Base-by-base conservation (phyloP, 2,329 filamentous ascomycete species). In the Phyllosticta citriasiana region DNA sequence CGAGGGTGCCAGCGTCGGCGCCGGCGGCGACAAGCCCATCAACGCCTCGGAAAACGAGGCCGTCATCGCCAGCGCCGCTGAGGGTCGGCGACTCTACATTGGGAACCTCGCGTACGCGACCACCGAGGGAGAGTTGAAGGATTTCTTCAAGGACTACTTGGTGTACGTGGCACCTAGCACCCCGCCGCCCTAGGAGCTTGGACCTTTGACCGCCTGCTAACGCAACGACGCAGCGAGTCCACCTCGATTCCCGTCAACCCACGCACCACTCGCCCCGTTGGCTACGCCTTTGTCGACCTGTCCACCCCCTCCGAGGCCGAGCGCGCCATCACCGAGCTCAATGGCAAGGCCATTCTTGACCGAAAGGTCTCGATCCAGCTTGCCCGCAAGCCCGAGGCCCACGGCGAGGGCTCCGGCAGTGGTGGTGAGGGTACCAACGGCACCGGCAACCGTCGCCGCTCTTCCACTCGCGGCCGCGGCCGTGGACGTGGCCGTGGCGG, bases 31-130 rank as follows among this genome's bases (percentile, higher is more conserved):
- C 70, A 87, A 88, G 81, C 85, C 86, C 74, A 83, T 84, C 78
- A 84, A 89, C 79, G 80, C 84, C 73, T 82, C 87, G 72, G 84
- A 88, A 80, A 88, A 90, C 76, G 91, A 96, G 78, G 91, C 92
- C 78, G 91, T 94, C 75, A 88, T 94, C 78, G 91, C 91, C 80
- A 96, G 91, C 82, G 94, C 94, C 79, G 92, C 93, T 79, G 94
- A 99, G 84, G 93, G 94, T 79, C 91, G 94, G 83, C 91, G 94
- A 82, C 88, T 99, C 74, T 99, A 99, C 83, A 97, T 99, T 83
- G 94, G 94, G 84, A 99, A 99, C 85, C 89, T 99, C 86, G 94
- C 94, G 74, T 99, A 99, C 80, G 92, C 93, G 88, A 97, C 94
- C 87, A 96, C 91, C 79, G 94, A 97, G 89, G 94, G 89, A 88